These are phyloP conservation scores for Eimeria mitis DNA, from an alignment of 169 alveolate species.

Conservation along the genomic window DNA sequence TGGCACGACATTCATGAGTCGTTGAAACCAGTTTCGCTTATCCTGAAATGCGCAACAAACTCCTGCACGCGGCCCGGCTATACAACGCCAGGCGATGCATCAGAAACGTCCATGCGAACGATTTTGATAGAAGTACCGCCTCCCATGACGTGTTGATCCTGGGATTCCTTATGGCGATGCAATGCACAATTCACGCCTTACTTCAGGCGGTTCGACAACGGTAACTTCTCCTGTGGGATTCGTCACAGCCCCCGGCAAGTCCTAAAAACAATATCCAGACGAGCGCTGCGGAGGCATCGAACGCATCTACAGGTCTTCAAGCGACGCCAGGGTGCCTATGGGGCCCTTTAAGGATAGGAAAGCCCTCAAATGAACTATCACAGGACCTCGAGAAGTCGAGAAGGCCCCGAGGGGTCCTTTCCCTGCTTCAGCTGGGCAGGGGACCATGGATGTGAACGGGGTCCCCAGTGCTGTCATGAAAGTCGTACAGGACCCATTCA, in stretches of 20 bases:
- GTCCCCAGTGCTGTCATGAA: background rate
- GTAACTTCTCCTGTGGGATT: conserved; percentile 65
- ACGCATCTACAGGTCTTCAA: background rate
- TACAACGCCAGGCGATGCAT: background rate
- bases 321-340: background rate
- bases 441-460: background rate
- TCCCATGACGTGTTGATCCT: background rate
- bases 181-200: background rate
- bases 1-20: conserved; percentile 63
- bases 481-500: background rate
- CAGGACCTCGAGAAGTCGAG: background rate
- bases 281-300: background rate
- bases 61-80: background rate
- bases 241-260: conserved; percentile 54
- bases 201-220: conserved; percentile 54
- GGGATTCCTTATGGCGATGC: background rate
- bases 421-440: background rate
- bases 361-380: background rate
- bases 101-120: background rate
- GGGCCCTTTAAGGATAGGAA: background rate
- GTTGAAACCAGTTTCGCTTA: conserved; percentile 53
- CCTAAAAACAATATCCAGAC: background rate
- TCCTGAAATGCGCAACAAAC: conserved; percentile 43
- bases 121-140: background rate
- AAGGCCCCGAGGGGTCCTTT: background rate